Evolutionary conservation across 352 stramenopile species (phyloP).

Genomic region (Phytophthora palmivora): DNA sequence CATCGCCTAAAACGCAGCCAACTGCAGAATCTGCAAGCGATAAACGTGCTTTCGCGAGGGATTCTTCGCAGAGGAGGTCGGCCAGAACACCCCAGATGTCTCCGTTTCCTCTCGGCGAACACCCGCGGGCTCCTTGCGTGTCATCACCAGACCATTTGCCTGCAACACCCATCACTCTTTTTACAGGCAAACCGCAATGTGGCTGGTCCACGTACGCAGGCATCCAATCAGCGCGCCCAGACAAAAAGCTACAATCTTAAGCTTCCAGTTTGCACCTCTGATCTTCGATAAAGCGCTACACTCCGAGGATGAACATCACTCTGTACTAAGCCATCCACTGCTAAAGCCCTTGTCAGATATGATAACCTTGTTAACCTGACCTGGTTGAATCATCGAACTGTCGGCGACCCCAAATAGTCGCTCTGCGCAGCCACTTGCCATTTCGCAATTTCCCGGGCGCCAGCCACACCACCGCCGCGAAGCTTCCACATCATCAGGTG

Average conservation of each 20-base stretch:
- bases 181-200: conserved; percentile 18
- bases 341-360: not conserved
- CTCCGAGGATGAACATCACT: not conserved
- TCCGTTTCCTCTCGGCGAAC: conserved; percentile 6
- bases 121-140: conserved; percentile 25
- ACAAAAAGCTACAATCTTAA: conserved; percentile 7
- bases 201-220: conserved; percentile 29
- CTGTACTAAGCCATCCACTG: not conserved
- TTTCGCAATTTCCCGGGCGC: conserved; percentile 43
- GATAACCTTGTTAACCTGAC: conserved; percentile 12
- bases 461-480: conserved; percentile 25
- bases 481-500: conserved; percentile 25
- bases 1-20: conserved; percentile 43
- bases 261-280: not conserved
- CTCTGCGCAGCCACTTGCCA: conserved; percentile 35
- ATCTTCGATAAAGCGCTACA: conserved; percentile 7
- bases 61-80: conserved; percentile 9
- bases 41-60: conserved; percentile 23
- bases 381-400: conserved; percentile 27
- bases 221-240: conserved; percentile 28
- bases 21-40: conserved; percentile 18
- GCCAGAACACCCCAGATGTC: conserved; percentile 8
- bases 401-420: conserved; percentile 22
- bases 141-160: conserved; percentile 19
- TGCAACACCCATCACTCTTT: conserved; percentile 30